Base-by-base conservation (phyloP, 768 basidiomycete genomes). In the Cystobasidium tubakii region DNA sequence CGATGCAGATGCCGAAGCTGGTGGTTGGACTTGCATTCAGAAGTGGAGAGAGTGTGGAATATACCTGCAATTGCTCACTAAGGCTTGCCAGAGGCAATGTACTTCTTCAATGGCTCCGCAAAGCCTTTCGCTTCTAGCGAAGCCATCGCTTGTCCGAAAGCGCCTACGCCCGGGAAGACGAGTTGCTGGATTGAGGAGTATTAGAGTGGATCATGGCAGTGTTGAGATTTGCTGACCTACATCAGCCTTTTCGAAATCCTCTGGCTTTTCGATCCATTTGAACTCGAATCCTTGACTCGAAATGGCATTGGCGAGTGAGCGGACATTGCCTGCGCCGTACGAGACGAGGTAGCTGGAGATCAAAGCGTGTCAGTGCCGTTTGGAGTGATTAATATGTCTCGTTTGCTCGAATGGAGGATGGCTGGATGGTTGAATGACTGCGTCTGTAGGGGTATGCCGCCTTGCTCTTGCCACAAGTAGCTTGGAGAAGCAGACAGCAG, bases 111-210 rank as follows among this genome's bases (percentile, higher is more conserved):
- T 29, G 91, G 92, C 76, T 90, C 86, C 42, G 90, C 85, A 73
- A 94, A 86, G 25, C 90, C 91, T 75, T 87, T 87, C 21, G 85
- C 81, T 19, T 83, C 82, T 64, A 99, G 87, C 72, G 90, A 88
- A 62, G 85, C 84, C 77, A 96, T 88, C 13, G 95, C 95, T 23
- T 89, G 88, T 63, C 89, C 88, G 80, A 97, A 98, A 1, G 92
- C 87, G 21, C 96, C 96, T 57, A 98, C 95, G 7, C 96, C 96
- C 60, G 96, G 96, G 81, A 99, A 98, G 77, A 99, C 85, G 80
- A 99, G 88, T 82, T 87, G 89, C 96, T 99, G 79, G n/a, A 54
- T 10, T 13, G 33, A n/a, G 15, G n/a, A 27, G 63, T 44, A 17
- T 29, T 13, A 73, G 39, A 44, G 39, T 27, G 53, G 66, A 43